Evolutionary conservation across 1,284 basidiomycete species (phyloP).

Genomic region (Tremellales sp.): DNA sequence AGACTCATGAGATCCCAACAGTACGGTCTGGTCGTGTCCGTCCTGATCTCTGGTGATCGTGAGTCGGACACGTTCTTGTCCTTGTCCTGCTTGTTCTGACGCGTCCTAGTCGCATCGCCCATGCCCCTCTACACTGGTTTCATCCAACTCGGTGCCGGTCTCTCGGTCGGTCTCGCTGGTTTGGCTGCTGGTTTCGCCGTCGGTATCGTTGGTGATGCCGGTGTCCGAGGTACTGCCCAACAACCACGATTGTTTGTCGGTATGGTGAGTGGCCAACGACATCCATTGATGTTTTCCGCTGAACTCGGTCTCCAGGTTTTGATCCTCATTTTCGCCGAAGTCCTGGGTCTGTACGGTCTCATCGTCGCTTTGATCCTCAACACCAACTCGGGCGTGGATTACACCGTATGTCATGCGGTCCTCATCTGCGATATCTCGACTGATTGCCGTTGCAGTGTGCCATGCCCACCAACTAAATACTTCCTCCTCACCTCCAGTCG

Average conservation of each 20-base stretch:
- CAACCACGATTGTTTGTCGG: conserved; percentile 90
- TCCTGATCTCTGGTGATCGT: conserved; percentile 76
- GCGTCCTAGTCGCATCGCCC: conserved; percentile 46
- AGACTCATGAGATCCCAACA: no score
- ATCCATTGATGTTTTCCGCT: background rate
- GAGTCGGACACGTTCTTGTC: conserved; percentile 42
- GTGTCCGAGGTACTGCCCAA: conserved; percentile 83
- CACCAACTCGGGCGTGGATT: conserved; percentile 47
- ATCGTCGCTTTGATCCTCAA: conserved; percentile 57
- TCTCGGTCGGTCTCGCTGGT: conserved; percentile 81
- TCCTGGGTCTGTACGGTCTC: conserved; percentile 62
- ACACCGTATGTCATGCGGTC: conserved; percentile 35
- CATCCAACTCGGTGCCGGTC: conserved; percentile 83
- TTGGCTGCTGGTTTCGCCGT: conserved; percentile 88
- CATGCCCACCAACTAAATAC: no score
- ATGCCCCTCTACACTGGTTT: conserved; percentile 76
- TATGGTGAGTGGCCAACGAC: conserved; percentile 32
- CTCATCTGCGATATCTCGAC: no score
- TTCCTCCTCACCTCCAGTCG: no score
- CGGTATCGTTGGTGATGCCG: conserved; percentile 93
- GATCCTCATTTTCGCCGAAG: conserved; percentile 91
- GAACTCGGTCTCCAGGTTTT: conserved; percentile 57
- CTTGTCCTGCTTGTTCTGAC: background rate
- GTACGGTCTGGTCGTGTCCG: conserved; percentile 91
- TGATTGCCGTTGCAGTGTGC: no score